These are phyloP conservation scores for Penicillium bialowiezense DNA, from an alignment of 495 filamentous ascomycete species.

Conservation along the genomic window DNA sequence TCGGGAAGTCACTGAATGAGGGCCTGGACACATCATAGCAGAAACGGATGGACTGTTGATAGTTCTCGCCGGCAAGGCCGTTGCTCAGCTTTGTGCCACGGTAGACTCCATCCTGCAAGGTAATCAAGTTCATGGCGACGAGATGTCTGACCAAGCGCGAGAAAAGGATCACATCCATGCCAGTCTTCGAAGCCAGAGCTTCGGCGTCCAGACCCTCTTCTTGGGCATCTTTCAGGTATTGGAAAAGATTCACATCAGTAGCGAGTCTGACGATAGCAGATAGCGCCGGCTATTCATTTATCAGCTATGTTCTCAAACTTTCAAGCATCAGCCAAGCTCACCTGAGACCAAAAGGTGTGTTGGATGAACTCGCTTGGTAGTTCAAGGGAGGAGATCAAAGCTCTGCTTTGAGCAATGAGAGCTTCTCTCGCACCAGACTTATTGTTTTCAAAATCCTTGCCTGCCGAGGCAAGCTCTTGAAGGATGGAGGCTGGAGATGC, in stretches of 20 bases:
- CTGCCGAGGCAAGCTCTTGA: constrained; percentile 10
- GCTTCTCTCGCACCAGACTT: constrained; percentile 33
- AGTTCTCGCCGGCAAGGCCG: constrained; percentile 22
- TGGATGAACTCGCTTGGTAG: constrained; percentile 38
- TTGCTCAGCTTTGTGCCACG: constrained; percentile 19
- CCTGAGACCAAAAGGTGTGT: constrained; percentile 39
- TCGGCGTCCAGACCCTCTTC: constrained; percentile 18
- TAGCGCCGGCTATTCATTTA: constrained; percentile 28
- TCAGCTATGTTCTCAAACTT: background rate
- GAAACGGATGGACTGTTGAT: constrained; percentile 24
- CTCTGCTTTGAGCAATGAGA: constrained; percentile 31
- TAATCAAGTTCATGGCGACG: constrained; percentile 22
- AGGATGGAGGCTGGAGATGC: too few species aligned
- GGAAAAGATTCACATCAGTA: constrained; percentile 34
- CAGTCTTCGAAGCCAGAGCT: constrained; percentile 23
- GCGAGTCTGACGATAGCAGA: constrained; percentile 35
- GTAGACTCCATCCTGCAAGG: constrained; percentile 18
- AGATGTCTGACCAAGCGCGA: constrained; percentile 24
- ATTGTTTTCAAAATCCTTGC: constrained; percentile 25
- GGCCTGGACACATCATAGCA: constrained; percentile 26
- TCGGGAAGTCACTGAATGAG: constrained; percentile 27
- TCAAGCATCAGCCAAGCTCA: constrained; percentile 38
- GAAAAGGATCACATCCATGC: constrained; percentile 24
- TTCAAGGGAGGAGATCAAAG: constrained; percentile 28
- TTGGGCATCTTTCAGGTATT: constrained; percentile 27